phyloP scores from a whole-genome alignment of 1,139 yeast species.

The Dujonia santamariae region DNA sequence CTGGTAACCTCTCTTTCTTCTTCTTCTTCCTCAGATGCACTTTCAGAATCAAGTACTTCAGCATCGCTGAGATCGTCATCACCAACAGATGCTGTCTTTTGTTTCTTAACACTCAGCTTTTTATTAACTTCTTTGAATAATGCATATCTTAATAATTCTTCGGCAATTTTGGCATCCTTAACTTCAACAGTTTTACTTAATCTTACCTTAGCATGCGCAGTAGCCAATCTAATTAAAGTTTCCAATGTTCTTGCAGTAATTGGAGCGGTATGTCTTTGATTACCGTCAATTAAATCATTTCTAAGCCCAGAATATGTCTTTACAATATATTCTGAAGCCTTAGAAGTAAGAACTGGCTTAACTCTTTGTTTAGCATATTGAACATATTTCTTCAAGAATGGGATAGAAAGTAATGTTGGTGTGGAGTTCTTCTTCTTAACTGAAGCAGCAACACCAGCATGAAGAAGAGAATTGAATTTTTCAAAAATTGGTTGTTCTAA shows the following conservation, averaged over 20 bases:
- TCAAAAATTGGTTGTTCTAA: slow-evolving; percentile 66
- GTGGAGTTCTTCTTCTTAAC: slow-evolving; percentile 28
- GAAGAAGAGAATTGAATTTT: slow-evolving; percentile 77
- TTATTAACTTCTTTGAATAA: slow-evolving; percentile 71
- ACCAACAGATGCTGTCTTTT: slow-evolving; percentile 19
- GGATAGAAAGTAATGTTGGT: slow-evolving; percentile 71
- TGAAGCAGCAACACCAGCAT: slow-evolving; percentile 64
- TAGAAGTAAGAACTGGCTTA: slow-evolving; percentile 74
- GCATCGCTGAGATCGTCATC: slow-evolving; percentile 14
- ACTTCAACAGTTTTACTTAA: slow-evolving; percentile 71
- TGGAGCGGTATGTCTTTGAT: slow-evolving; percentile 85
- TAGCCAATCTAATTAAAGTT: slow-evolving; percentile 89
- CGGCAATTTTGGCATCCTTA: slow-evolving; percentile 84
- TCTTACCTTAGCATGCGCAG: slow-evolving; percentile 96
- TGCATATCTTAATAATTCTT: slow-evolving; percentile 79
- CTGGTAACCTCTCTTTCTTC: slow-evolving; percentile 21
- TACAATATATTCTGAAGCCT: slow-evolving; percentile 81
- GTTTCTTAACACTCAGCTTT: slow-evolving; percentile 29
- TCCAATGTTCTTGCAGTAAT: slow-evolving; percentile 98
- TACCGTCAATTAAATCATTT: slow-evolving; percentile 70
- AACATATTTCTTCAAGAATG: slow-evolving; percentile 85
- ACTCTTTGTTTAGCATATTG: slow-evolving; percentile 92
- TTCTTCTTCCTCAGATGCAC: slow-evolving; percentile 14
- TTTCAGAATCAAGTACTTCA: slow-evolving; percentile 8
- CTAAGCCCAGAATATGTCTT: slow-evolving; percentile 77